These are phyloP conservation scores for Lentinula lateritia DNA, from an alignment of 768 basidiomycete genomes.

Conservation along the genomic window DNA sequence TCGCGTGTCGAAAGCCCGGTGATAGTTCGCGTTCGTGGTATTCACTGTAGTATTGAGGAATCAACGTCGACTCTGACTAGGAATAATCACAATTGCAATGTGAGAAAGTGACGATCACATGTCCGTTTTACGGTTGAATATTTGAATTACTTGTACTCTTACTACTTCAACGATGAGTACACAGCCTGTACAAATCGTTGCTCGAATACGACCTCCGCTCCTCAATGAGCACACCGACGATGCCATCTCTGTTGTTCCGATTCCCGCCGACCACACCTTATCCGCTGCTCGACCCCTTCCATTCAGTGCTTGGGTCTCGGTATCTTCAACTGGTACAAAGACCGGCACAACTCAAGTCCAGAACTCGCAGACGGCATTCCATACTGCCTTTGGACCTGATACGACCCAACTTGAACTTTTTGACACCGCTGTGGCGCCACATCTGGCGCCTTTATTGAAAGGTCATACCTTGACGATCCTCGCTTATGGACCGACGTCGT, in stretches of 20 bases:
- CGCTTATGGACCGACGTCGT: slow-evolving; percentile 87
- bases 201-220: slow-evolving; percentile 4
- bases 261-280: neutral
- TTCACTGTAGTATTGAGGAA: no score
- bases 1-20: no score
- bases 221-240: neutral
- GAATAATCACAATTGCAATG: neutral
- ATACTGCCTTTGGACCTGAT: neutral
- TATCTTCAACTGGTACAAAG: neutral
- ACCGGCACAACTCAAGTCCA: neutral
- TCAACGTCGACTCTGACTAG: no score
- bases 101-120: neutral
- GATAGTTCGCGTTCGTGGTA: no score
- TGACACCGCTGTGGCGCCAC: slow-evolving; percentile 1
- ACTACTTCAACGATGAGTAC: neutral
- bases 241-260: neutral
- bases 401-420: slow-evolving; percentile 1
- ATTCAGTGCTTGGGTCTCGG: slow-evolving; percentile 1
- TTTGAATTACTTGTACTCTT: neutral
- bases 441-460: neutral
- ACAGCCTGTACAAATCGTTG: slow-evolving; percentile 1
- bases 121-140: neutral
- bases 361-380: slow-evolving; percentile 1
- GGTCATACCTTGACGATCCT: slow-evolving; percentile 71
- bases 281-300: slow-evolving; percentile 1